These are phyloP conservation scores for Coprinopsis strossmayeri DNA, from an alignment of 768 basidiomycete genomes.

Conservation along the genomic window DNA sequence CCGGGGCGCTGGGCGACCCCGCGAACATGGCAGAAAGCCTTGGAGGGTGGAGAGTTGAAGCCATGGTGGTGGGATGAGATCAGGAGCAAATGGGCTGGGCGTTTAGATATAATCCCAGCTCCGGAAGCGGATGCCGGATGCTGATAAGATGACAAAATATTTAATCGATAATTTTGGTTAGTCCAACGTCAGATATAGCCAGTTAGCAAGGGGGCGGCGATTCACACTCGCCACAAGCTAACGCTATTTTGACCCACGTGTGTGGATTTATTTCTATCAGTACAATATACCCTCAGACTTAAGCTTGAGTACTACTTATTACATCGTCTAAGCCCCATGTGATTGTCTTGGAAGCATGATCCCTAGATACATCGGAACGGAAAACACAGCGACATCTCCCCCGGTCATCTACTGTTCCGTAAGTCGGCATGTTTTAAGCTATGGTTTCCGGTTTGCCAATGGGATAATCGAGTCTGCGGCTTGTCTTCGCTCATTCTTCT, in stretches of 20 bases:
- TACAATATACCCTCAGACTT: too few relatives aligned
- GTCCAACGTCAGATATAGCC: too few relatives aligned
- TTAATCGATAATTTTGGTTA: not conserved
- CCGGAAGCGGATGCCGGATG: not conserved
- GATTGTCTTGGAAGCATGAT: conserved; percentile 16
- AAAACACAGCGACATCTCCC: conserved; percentile 1
- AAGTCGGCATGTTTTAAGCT: conserved; percentile 9
- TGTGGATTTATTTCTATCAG: too few relatives aligned
- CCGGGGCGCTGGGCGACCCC: conserved; percentile 67
- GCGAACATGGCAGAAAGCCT: conserved; percentile 69
- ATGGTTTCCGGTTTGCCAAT: conserved; percentile 44
- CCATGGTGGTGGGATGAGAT: conserved; percentile 30
- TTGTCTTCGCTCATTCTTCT: conserved; percentile 58
- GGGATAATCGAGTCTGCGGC: conserved; percentile 56
- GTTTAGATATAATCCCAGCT: not conserved
- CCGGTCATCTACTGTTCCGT: too few relatives aligned
- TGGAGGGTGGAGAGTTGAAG: conserved; percentile 57
- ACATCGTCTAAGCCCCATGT: too few relatives aligned
- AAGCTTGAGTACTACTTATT: too few relatives aligned
- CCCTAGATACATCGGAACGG: not conserved
- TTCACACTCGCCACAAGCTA: too few relatives aligned
- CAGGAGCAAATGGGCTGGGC: not conserved
- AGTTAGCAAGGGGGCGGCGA: too few relatives aligned
- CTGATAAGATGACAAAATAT: conserved; percentile 5
- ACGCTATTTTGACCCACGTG: too few relatives aligned